phyloP scores from a whole-genome alignment of 192 early-diverging fungal species.

The Backusella mclennaniae region DNA sequence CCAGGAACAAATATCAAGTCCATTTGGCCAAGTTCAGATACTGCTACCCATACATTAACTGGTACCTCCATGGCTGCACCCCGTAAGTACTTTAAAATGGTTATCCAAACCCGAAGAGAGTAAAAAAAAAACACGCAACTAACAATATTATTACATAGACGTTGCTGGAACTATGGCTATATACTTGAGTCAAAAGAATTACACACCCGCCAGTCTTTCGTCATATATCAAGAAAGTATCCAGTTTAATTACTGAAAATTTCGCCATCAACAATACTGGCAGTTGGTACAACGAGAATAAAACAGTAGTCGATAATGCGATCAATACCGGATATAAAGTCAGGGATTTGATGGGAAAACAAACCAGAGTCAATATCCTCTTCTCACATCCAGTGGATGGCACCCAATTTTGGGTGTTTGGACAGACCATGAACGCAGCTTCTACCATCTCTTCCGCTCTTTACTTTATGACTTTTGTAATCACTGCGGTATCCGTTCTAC shows the following conservation, averaged over 20 bases:
- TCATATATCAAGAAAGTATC: conserved; percentile 28
- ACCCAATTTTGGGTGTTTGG: conserved; percentile 21
- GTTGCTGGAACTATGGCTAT: conserved; percentile 54
- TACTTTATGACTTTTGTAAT: background rate
- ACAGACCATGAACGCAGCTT: conserved; percentile 3
- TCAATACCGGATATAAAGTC: conserved; percentile 16
- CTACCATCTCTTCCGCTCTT: background rate
- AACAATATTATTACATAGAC: conserved; percentile 12
- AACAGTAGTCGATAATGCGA: conserved; percentile 32
- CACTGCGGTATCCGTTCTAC: background rate
- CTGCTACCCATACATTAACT: conserved; percentile 56
- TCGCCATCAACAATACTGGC: conserved; percentile 24
- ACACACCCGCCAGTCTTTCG: conserved; percentile 24
- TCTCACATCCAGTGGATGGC: conserved; percentile 21
- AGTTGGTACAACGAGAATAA: conserved; percentile 21
- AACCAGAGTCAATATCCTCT: conserved; percentile 26
- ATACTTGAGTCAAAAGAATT: conserved; percentile 36
- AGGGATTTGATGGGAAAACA: background rate
- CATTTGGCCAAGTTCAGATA: conserved; percentile 57
- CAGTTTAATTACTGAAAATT: conserved; percentile 21
- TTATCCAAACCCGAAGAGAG: background rate
- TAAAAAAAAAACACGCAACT: background rate
- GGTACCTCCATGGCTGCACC: conserved; percentile 86
- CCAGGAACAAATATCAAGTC: conserved; percentile 52
- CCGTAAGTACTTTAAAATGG: conserved; percentile 43